Evolutionary conservation across 208 protist species (phyloP).

Genomic region (Trypanosoma grayi): DNA sequence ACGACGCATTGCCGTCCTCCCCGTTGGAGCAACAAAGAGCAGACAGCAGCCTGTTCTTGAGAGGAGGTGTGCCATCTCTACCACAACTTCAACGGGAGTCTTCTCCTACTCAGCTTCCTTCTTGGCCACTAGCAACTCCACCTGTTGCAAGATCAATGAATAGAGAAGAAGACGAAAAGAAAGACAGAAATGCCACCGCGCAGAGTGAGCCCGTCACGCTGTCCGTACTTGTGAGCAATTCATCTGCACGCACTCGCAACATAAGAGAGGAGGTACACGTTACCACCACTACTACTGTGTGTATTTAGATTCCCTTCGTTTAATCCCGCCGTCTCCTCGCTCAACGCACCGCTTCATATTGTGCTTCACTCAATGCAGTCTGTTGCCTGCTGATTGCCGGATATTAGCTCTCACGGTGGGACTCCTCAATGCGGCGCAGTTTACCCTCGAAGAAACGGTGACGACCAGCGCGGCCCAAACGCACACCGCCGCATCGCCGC

Average conservation of each 20-base stretch:
- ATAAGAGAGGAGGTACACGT: no score
- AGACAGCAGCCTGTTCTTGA: slow-evolving; percentile 2
- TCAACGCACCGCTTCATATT: no score
- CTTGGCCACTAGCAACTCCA: no score
- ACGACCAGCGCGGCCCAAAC: slow-evolving; percentile 74
- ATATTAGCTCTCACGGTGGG: slow-evolving; percentile 20
- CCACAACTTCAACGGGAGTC: background rate
- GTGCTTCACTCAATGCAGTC: background rate
- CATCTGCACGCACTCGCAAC: no score
- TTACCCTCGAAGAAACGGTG: slow-evolving; percentile 89
- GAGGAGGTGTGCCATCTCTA: background rate
- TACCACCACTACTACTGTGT: background rate
- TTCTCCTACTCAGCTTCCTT: no score
- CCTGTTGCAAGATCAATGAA: background rate
- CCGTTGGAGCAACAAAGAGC: slow-evolving; percentile 1
- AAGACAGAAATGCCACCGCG: background rate
- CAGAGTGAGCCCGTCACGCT: no score
- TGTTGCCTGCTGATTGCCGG: background rate
- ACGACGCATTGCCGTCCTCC: background rate
- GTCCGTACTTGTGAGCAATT: no score
- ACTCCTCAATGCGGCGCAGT: slow-evolving; percentile 61
- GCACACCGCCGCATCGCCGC: slow-evolving; percentile 70
- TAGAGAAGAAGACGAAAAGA: slow-evolving; percentile 4
- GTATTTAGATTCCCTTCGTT: background rate
- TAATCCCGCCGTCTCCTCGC: no score